Conservation (phyloP, 495 filamentous ascomycete species). For the Xylaria scruposa region DNA sequence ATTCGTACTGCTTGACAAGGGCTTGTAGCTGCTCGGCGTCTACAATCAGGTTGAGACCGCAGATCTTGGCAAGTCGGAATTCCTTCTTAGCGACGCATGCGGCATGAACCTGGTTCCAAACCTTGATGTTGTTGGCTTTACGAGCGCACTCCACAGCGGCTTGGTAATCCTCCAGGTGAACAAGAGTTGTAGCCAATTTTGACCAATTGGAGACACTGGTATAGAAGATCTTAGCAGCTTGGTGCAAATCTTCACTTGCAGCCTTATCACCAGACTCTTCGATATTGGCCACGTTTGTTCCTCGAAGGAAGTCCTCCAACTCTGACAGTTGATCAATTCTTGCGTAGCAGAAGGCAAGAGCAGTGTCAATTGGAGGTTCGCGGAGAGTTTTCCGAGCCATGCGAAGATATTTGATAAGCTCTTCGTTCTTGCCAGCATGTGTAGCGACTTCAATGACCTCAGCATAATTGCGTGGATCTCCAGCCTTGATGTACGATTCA, state of each 20-base stretch:
- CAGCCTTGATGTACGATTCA: constrained; percentile 95
- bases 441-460: constrained; percentile 98
- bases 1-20: constrained; percentile 95
- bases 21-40: constrained; percentile 95
- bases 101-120: constrained; percentile 98
- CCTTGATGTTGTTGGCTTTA: constrained; percentile 99
- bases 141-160: constrained; percentile 97
- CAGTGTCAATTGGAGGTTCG: constrained; percentile 93
- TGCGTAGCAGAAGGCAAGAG: constrained; percentile 90
- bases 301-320: constrained; percentile 94
- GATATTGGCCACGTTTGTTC: constrained; percentile 92
- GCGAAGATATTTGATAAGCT: constrained; percentile 93
- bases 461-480: constrained; percentile 88
- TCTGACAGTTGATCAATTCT: constrained; percentile 90
- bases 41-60: constrained; percentile 97
- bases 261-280: constrained; percentile 98
- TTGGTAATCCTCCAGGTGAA: constrained; percentile 96
- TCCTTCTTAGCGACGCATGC: constrained; percentile 98
- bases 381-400: constrained; percentile 98
- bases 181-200: constrained; percentile 94
- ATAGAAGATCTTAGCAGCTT: constrained; percentile 99
- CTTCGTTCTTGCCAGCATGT: constrained; percentile 96
- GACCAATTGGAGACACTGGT: constrained; percentile 99
- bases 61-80: constrained; percentile 98
- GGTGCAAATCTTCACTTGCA: constrained; percentile 90